phyloP scores from a whole-genome alignment of 768 basidiomycete species.

The Panaeolus cyanescens region DNA sequence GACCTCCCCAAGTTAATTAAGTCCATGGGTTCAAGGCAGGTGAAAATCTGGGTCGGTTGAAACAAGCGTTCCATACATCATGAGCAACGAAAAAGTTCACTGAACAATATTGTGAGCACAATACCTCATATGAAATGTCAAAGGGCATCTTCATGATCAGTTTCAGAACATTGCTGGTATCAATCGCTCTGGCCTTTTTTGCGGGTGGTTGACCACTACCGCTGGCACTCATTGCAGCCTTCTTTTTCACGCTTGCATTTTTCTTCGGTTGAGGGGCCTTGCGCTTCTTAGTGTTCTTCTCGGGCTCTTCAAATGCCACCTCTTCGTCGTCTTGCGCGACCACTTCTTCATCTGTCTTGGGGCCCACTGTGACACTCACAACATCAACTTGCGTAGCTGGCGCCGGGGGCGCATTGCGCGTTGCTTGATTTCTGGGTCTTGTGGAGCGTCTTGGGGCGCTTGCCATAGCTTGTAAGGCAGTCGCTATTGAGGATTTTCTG shows the following conservation, averaged over 20 bases:
- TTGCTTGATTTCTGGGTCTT: not conserved
- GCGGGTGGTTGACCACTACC: not conserved
- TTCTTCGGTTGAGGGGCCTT: not conserved
- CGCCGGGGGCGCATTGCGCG: not conserved
- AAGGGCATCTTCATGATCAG: not conserved
- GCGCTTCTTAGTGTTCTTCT: not conserved
- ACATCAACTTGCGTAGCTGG: not conserved
- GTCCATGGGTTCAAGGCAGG: not conserved
- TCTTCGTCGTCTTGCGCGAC: not conserved
- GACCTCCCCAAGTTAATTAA: not conserved
- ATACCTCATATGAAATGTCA: not conserved
- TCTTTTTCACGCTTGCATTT: not conserved
- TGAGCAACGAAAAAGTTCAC: not conserved
- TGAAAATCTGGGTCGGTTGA: not conserved
- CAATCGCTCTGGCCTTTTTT: not conserved
- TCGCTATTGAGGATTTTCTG: too few relatives aligned
- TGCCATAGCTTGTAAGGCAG: constrained; percentile 2
- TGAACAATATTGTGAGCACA: not conserved
- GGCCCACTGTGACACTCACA: not conserved
- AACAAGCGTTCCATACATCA: not conserved
- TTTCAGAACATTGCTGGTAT: not conserved
- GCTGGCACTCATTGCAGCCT: not conserved
- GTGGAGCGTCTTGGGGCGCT: not conserved
- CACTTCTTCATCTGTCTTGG: not conserved
- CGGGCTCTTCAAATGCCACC: not conserved